Conservation (phyloP, 768 basidiomycete genomes). For the Mycena metata region DNA sequence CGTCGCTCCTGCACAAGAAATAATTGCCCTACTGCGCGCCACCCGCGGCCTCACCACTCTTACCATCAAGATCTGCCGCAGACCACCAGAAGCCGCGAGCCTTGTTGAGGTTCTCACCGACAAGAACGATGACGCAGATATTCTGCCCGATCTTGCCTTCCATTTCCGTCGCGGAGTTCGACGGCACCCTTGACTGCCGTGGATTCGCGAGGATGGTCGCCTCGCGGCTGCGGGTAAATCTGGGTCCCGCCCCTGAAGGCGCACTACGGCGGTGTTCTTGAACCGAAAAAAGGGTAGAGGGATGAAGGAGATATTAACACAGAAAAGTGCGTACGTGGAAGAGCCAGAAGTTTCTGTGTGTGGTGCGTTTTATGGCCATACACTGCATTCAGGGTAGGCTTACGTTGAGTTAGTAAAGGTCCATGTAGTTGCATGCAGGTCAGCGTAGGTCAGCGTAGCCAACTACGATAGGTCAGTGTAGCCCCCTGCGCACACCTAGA, state of each 20-base stretch:
- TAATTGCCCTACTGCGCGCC: not conserved
- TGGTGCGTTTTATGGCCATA: too few relatives aligned
- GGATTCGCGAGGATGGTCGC: constrained; percentile 9
- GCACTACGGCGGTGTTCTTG: not conserved
- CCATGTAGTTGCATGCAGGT: too few relatives aligned
- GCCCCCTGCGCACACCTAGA: too few relatives aligned
- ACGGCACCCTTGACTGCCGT: not conserved
- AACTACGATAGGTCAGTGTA: too few relatives aligned
- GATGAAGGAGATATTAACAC: too few relatives aligned
- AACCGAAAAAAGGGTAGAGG: not conserved
- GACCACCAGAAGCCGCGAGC: not conserved
- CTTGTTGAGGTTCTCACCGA: not conserved
- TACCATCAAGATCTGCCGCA: not conserved
- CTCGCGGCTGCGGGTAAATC: not conserved
- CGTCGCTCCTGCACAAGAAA: not conserved
- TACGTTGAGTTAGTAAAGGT: too few relatives aligned
- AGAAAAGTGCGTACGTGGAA: too few relatives aligned
- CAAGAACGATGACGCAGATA: not conserved
- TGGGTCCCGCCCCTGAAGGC: too few relatives aligned
- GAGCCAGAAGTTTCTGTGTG: too few relatives aligned
- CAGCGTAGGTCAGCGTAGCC: too few relatives aligned
- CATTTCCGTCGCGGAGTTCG: not conserved
- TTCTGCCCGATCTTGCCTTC: not conserved
- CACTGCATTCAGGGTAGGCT: too few relatives aligned
- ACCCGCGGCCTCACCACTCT: not conserved